phyloP scores from a whole-genome alignment of 345 rosid species.

The Pistacia atlantica region DNA sequence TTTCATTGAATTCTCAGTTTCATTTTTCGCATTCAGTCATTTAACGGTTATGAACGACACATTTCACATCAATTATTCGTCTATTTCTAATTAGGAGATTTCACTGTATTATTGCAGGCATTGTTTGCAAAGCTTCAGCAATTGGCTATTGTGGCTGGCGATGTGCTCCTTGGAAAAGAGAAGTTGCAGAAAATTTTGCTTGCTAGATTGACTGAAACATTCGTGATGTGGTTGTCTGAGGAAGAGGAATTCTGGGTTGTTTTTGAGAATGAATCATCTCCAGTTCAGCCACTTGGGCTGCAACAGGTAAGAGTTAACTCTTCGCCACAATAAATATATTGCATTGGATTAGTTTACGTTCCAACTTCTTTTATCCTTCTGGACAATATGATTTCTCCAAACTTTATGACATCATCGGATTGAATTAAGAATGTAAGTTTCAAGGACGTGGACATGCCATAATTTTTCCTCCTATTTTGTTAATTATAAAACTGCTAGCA shows the following conservation, averaged over 20 bases:
- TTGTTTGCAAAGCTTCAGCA: conserved; percentile 94
- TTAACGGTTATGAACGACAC: not conserved
- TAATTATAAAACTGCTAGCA: not conserved
- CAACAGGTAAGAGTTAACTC: conserved; percentile 62
- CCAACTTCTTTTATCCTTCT: not conserved
- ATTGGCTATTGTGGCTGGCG: conserved; percentile 92
- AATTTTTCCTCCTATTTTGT: not conserved
- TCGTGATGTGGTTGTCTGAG: conserved; percentile 89
- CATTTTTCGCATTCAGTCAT: not conserved
- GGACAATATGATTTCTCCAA: not conserved
- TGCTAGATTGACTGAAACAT: conserved; percentile 94
- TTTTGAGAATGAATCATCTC: conserved; percentile 77
- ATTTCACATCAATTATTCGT: not conserved
- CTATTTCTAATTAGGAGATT: conserved; percentile 1
- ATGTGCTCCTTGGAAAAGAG: conserved; percentile 86
- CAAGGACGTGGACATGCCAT: not conserved
- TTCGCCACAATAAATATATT: not conserved
- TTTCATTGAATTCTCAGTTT: not conserved
- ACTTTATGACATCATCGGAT: conserved; percentile 1
- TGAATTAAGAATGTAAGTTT: not conserved
- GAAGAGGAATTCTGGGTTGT: conserved; percentile 96
- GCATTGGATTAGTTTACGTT: not conserved
- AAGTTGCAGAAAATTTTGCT: conserved; percentile 89
- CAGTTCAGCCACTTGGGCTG: conserved; percentile 76
- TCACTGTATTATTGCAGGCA: conserved; percentile 57